Conservation (phyloP, 805 yeast species). For the Zygosaccharomyces pseudorouxii region DNA sequence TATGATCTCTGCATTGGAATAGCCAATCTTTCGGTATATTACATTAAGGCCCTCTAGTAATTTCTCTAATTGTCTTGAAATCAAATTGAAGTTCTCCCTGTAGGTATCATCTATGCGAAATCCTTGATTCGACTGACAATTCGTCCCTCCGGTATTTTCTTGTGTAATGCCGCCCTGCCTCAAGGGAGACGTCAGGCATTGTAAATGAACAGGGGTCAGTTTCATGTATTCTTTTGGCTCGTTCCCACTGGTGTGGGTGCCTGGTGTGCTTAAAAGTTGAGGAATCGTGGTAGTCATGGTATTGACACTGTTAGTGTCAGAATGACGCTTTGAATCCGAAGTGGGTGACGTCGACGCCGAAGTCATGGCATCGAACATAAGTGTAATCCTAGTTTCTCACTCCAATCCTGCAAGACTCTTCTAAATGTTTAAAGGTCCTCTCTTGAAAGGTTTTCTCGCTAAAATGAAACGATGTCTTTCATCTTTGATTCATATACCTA, state of each 20-base stretch:
- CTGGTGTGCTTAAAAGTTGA: slow-evolving; percentile 4
- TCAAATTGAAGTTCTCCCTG: slow-evolving; percentile 31
- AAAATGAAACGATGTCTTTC: not conserved
- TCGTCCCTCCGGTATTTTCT: not conserved
- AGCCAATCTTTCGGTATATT: slow-evolving; percentile 52
- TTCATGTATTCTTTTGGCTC: slow-evolving; percentile 25
- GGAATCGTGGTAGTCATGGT: slow-evolving; percentile 1
- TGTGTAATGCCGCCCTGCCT: slow-evolving; percentile 8
- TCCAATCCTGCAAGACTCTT: not conserved
- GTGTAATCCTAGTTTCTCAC: not conserved
- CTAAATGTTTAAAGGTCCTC: not conserved
- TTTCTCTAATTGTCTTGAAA: slow-evolving; percentile 31
- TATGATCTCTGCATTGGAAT: slow-evolving; percentile 45
- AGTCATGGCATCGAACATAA: slow-evolving; percentile 56
- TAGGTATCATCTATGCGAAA: slow-evolving; percentile 16
- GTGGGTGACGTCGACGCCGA: slow-evolving; percentile 57
- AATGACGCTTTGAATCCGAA: slow-evolving; percentile 3
- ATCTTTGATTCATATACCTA: slow-evolving; percentile 1
- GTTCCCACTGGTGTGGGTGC: not conserved
- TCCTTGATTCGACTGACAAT: slow-evolving; percentile 1
- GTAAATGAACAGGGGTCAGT: slow-evolving; percentile 27
- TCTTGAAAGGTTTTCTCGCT: not conserved
- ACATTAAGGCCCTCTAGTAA: slow-evolving; percentile 40
- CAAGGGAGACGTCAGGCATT: slow-evolving; percentile 16
- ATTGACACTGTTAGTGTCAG: slow-evolving; percentile 6